These are phyloP conservation scores for Barnettozyma populi DNA, from an alignment of 805 yeast species.

Conservation along the genomic window DNA sequence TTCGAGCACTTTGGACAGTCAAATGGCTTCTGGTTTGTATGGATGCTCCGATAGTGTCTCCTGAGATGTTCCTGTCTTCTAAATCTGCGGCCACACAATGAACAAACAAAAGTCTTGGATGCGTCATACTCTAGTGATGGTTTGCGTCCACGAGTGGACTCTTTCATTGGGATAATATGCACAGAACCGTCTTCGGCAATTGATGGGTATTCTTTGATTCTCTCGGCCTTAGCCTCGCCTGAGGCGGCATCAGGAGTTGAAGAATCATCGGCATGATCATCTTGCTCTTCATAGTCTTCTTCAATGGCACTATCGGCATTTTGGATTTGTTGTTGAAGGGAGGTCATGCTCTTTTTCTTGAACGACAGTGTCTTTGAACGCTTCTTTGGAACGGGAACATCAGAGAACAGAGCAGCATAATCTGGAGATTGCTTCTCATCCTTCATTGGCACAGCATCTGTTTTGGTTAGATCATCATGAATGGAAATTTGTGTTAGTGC, in stretches of 20 bases:
- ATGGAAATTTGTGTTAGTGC: not conserved
- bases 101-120: constrained; percentile 56
- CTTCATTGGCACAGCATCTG: not conserved
- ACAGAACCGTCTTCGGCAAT: constrained; percentile 10
- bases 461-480: not conserved
- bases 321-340: not conserved
- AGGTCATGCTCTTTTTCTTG: constrained; percentile 5
- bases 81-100: constrained; percentile 58
- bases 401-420: constrained; percentile 27
- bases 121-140: constrained; percentile 54
- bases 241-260: not conserved
- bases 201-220: constrained; percentile 9
- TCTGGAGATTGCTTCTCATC: constrained; percentile 23
- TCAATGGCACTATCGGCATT: not conserved
- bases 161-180: constrained; percentile 15
- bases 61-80: constrained; percentile 74
- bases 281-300: not conserved
- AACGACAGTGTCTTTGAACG: constrained; percentile 16
- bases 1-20: constrained; percentile 56
- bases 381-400: constrained; percentile 19
- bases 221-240: not conserved
- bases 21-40: constrained; percentile 67
- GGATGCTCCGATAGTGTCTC: constrained; percentile 68
- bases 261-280: not conserved
- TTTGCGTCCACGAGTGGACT: constrained; percentile 57